Percentiles rank a stretch among this genome's conserved stretches.
phyloP scores from a whole-genome alignment of 2,329 filamentous ascomycete genomes.

The Sporothrix schenckii region DNA sequence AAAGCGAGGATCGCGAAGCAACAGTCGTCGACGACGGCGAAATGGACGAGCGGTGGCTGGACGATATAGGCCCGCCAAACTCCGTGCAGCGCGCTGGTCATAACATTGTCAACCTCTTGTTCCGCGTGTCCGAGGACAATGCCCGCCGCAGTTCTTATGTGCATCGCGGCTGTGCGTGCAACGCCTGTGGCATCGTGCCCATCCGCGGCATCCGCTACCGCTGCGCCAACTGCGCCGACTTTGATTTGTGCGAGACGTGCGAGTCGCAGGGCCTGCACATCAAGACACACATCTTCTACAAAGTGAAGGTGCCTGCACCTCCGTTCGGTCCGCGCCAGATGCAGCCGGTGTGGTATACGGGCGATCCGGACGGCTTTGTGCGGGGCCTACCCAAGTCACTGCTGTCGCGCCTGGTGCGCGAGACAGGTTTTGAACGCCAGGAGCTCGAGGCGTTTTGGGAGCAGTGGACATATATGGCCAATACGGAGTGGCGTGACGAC shows the following conservation, averaged over 20 bases:
- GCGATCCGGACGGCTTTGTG: constrained; percentile 73
- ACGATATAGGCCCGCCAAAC: constrained; percentile 48
- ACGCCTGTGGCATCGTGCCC: constrained; percentile 82
- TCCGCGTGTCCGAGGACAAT: constrained; percentile 92
- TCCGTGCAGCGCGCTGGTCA: constrained; percentile 64
- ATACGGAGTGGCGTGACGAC: constrained; percentile 79
- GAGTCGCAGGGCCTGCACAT: constrained; percentile 77
- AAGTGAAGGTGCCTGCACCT: constrained; percentile 86
- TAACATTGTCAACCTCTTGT: constrained; percentile 81
- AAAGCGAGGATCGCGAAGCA: constrained; percentile 32
- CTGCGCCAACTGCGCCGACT: constrained; percentile 92
- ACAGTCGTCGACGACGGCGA: constrained; percentile 42
- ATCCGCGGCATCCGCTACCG: constrained; percentile 92
- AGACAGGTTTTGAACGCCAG: constrained; percentile 79
- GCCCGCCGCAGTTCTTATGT: constrained; percentile 85
- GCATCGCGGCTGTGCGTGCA: constrained; percentile 89
- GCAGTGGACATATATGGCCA: constrained; percentile 93
- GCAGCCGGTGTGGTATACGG: constrained; percentile 84
- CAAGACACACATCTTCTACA: constrained; percentile 96
- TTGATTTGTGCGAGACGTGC: constrained; percentile 92
- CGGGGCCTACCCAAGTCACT: constrained; percentile 68
- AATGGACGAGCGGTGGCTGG: constrained; percentile 58
- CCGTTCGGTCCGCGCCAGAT: constrained; percentile 79
- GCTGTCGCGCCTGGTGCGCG: constrained; percentile 68
- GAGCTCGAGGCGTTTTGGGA: constrained; percentile 95